Conservation (phyloP, 1,284 basidiomycete species). For the Melampsora americana region DNA sequence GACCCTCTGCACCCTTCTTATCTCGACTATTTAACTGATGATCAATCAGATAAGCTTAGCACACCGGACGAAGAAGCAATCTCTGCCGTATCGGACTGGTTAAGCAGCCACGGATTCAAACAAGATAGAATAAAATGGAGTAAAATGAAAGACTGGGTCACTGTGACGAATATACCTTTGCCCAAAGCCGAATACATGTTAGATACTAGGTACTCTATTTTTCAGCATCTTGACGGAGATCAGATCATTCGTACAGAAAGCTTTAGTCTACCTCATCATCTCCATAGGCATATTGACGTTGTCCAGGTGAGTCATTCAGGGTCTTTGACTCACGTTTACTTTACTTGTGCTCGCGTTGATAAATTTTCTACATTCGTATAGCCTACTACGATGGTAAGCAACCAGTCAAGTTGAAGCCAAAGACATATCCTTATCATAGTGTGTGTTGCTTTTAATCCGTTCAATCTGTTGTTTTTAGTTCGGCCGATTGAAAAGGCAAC, state of each 20-base stretch:
- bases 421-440: neutral
- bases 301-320: conserved; percentile 29
- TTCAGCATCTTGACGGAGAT: conserved; percentile 28
- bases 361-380: neutral
- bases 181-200: conserved; percentile 35
- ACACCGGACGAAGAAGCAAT: conserved; percentile 27
- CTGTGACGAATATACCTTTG: conserved; percentile 19
- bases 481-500: conserved; percentile 25
- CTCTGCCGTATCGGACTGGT: conserved; percentile 25
- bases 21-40: conserved; percentile 20
- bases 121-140: conserved; percentile 14
- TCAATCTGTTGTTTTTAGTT: conserved; percentile 1
- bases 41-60: conserved; percentile 17
- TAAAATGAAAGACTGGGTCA: conserved; percentile 36
- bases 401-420: too few species aligned
- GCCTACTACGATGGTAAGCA: conserved; percentile 44
- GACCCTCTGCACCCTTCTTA: conserved; percentile 21
- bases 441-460: neutral
- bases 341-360: neutral
- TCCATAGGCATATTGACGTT: conserved; percentile 43
- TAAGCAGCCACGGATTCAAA: conserved; percentile 14
- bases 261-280: conserved; percentile 32
- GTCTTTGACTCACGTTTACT: neutral
- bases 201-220: conserved; percentile 36
- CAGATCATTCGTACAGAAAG: conserved; percentile 35